phyloP scores from a whole-genome alignment of 805 yeast genomes.

The Pichia gijzeniarum region DNA sequence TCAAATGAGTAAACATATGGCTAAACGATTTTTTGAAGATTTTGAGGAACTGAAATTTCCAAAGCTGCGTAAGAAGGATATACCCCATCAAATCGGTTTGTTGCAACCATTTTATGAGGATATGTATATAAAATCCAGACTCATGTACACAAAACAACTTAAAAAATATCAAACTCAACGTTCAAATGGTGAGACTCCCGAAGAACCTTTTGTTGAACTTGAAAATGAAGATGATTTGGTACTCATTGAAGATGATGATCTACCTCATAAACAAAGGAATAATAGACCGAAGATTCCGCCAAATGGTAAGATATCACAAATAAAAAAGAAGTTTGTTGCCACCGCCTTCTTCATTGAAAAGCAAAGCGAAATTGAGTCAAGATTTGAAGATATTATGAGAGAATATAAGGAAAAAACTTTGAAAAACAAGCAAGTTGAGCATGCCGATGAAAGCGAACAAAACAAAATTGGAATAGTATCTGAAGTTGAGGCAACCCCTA shows the following conservation, averaged over 20 bases:
- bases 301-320: constrained; percentile 70
- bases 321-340: constrained; percentile 56
- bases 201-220: constrained; percentile 19
- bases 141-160: constrained; percentile 36
- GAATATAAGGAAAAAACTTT: neutral
- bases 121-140: constrained; percentile 37
- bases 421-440: neutral
- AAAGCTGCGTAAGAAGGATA: constrained; percentile 45
- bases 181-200: constrained; percentile 15
- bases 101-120: constrained; percentile 49
- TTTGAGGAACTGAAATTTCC: constrained; percentile 50
- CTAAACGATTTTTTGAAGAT: constrained; percentile 57
- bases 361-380: constrained; percentile 21
- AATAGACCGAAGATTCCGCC: constrained; percentile 82
- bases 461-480: neutral
- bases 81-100: constrained; percentile 49
- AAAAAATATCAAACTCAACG: constrained; percentile 31
- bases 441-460: neutral
- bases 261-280: constrained; percentile 72
- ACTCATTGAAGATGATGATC: constrained; percentile 75
- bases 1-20: constrained; percentile 38
- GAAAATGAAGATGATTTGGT: constrained; percentile 37
- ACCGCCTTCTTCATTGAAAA: constrained; percentile 49
- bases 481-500: neutral
- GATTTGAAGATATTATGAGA: neutral